Conservation (phyloP, 2,329 filamentous ascomycete genomes). For the Tolypocladium capitatum region DNA sequence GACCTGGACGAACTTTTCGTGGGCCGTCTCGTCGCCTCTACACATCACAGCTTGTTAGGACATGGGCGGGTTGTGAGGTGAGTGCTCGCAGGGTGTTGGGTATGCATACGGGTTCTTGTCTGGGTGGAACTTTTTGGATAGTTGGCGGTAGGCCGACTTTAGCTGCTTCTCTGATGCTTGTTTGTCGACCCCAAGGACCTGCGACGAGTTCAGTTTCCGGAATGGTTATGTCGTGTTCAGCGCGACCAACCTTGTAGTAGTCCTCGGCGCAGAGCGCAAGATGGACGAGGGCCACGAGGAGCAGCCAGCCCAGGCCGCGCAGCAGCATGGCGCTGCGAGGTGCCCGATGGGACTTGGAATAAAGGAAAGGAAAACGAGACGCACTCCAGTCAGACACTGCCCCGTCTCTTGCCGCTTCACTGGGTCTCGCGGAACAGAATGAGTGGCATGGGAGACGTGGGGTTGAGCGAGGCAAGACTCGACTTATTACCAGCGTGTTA, state of each 20-base stretch:
- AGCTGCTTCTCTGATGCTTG: constrained; percentile 75
- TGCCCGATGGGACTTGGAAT: constrained; percentile 6
- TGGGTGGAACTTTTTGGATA: constrained; percentile 93
- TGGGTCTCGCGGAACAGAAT: background rate
- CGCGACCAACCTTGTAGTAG: constrained; percentile 56
- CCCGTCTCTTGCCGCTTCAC: background rate
- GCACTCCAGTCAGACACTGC: background rate
- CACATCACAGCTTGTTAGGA: background rate
- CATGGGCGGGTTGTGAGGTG: background rate
- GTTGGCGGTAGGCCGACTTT: constrained; percentile 80
- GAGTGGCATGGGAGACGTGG: constrained; percentile 1
- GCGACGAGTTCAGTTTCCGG: constrained; percentile 1
- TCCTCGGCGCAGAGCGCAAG: constrained; percentile 51
- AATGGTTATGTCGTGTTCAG: background rate
- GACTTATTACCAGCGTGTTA: constrained; percentile 22
- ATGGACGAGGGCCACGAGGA: constrained; percentile 41
- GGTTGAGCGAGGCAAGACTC: background rate
- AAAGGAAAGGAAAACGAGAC: background rate
- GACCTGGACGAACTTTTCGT: constrained; percentile 85
- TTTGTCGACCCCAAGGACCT: constrained; percentile 71
- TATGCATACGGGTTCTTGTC: constrained; percentile 91
- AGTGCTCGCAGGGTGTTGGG: background rate
- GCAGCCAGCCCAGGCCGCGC: constrained; percentile 31
- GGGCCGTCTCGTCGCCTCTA: constrained; percentile 65
- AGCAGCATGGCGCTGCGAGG: constrained; percentile 34